Conservation (phyloP, 192 early-diverging fungal genomes). For the Backusella psychrophila region DNA sequence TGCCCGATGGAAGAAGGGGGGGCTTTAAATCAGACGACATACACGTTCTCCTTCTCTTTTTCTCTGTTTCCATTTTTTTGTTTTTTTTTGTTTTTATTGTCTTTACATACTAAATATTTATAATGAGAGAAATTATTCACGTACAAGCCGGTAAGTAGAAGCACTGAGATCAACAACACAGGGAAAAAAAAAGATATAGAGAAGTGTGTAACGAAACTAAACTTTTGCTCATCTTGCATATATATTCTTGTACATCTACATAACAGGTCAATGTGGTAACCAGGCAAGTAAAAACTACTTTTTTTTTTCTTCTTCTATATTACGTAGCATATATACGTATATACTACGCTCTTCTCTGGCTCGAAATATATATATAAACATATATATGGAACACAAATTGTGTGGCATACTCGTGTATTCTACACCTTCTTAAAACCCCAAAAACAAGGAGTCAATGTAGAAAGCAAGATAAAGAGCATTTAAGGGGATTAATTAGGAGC, state of each 20-base stretch:
- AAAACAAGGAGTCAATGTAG: not conserved
- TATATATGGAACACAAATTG: not conserved
- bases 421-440: not conserved
- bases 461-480: not conserved
- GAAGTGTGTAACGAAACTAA: not conserved
- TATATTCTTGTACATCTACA: conserved; percentile 7
- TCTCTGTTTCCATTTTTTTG: conserved; percentile 1
- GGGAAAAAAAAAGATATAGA: not conserved
- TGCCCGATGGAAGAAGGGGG: not conserved
- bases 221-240: not conserved
- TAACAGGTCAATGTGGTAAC: conserved; percentile 56
- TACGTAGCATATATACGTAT: not conserved
- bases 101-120: not conserved
- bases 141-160: conserved; percentile 51
- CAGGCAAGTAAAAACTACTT: conserved; percentile 12
- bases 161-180: not conserved
- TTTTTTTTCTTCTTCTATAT: not conserved
- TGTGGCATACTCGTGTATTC: not conserved
- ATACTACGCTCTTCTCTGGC: not conserved
- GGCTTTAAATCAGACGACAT: conserved; percentile 7
- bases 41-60: conserved; percentile 1
- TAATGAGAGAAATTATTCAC: conserved; percentile 61
- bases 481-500: not conserved
- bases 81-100: not conserved
- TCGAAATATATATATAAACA: not conserved